Base-by-base conservation (phyloP, 1,284 basidiomycete species). In the Pseudozyma sp. region DNA sequence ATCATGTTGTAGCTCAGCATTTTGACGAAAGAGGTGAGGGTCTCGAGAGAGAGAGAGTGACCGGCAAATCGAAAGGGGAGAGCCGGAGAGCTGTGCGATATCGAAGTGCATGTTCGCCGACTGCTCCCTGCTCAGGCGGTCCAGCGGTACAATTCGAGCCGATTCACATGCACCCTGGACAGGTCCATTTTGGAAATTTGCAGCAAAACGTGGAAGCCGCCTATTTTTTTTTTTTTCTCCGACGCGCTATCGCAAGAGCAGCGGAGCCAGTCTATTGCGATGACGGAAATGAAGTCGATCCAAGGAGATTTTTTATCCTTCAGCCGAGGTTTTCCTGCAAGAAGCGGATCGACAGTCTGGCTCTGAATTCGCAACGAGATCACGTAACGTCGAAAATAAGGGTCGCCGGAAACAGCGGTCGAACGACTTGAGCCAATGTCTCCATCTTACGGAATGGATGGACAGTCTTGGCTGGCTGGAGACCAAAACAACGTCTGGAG, bases 111-210 rank as follows among this genome's bases (percentile, higher is more conserved):
- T 24, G 24, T 24, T 24, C 24, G 24, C 24, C 4, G 24, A 24
- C 24, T 24, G 24, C 24, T 24, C 24, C 24, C 24, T 24, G 24
- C 24, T 24, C 24, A 24, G 24, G 24, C 24, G 24, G 24, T 24
- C 24, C 24, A 24, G 24, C 24, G 24, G 24, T 24, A 24, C 24
- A 24, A 2, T 24, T 24, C 24, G 8, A 35, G 39, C 52, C 52
- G 53, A 61, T 68, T 68, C 66, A 68, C 59, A 63, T 63, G 66
- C 59, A 45, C 58, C 7, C 49, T 51, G 31, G 7, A 49, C 11
- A 24, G 7, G 48, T 31, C 16, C 56, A 35, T n/a, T 33, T 37
- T 24, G 33, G 45, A 43, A 47, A 24, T 24, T 24, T 24, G 24
- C 24, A 24, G 42, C 37, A 16, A 40, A 54, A 46, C 35, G 44